These are phyloP conservation scores for Waltergamsia citrina DNA, from an alignment of 2,329 filamentous ascomycete species.

Conservation along the genomic window DNA sequence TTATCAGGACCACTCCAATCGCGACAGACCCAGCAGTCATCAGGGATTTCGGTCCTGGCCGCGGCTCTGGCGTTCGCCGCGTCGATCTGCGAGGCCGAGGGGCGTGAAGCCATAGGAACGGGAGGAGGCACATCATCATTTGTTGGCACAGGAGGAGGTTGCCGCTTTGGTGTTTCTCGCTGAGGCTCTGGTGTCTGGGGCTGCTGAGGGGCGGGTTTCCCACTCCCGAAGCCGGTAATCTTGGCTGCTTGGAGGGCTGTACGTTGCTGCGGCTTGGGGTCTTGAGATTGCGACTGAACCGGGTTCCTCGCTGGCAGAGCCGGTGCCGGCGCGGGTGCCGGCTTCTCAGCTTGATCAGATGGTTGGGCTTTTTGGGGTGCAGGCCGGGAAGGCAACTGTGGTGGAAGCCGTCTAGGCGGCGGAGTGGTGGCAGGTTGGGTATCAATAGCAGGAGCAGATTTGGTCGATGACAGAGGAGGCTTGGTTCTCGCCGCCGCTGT, in stretches of 20 bases:
- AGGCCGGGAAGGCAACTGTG: conserved; percentile 41
- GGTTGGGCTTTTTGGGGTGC: conserved; percentile 10
- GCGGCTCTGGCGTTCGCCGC: conserved; percentile 22
- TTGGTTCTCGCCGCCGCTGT: neutral
- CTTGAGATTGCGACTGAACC: neutral
- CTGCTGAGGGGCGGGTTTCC: neutral
- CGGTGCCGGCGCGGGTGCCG: neutral
- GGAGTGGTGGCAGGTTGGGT: conserved; percentile 8
- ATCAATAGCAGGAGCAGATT: neutral
- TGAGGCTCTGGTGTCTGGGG: too few relatives aligned
- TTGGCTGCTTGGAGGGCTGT: conserved; percentile 2
- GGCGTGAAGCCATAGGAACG: conserved; percentile 41
- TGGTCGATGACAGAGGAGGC: conserved; percentile 2
- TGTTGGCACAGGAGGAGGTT: too few relatives aligned
- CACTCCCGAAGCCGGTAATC: conserved; percentile 13
- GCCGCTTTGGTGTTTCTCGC: too few relatives aligned
- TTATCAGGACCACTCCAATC: conserved; percentile 78
- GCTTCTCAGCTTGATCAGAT: neutral
- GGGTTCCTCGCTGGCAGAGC: neutral
- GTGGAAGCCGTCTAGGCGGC: conserved; percentile 32
- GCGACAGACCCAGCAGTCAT: conserved; percentile 68
- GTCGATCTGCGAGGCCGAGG: conserved; percentile 40
- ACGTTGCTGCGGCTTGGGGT: neutral
- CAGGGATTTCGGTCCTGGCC: conserved; percentile 7
- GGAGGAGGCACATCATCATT: conserved; percentile 36